Base-by-base conservation (phyloP, 2,329 filamentous ascomycete species). In the Aspergillus sergii region DNA sequence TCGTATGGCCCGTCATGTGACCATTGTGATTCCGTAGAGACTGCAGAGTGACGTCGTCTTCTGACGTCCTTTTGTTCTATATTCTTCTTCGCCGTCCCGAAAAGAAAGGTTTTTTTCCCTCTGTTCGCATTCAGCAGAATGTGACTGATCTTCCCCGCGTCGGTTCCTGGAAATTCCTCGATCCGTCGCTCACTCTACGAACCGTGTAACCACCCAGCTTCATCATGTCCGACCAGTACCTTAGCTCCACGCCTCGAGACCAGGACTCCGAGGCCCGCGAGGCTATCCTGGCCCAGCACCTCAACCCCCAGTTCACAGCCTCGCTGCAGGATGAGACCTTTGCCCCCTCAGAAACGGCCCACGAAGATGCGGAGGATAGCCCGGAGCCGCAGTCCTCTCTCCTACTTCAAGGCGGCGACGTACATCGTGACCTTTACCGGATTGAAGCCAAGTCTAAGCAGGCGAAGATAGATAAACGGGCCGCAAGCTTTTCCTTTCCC, bases 361-460 rank as follows among this genome's bases (percentile, higher is more conserved):
- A 26, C 32, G 11, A 9, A 54, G 30, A 6, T n/a, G 16, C 51
- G 9, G 51, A 55, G 8, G 51, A 55, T 10, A 36, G 26, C 28
- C 75, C 64, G 1, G 69, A 68, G 10, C 70, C 78, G 51, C 86
- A 89, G 64, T 92, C 90, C 1, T 93, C 91, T 0, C 80, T 93
- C 59, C 86, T 83, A 63, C 82, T 93, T 3, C 90, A 91, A 72
- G 91, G 91, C 58, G 91, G 91, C 46, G 91, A 94, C 71, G 89
- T 94, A 26, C 91, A 93, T 73, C 88, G 91, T 39, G 89, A 92
- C 70, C 85, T 94, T 39, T 94, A 91, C 83, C 90, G 87, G 73
- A 88, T 92, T 69, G 87, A 89, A 65, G 87, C 88, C 19, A 82
- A 87, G 45, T 67, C 70, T 7, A 71, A 71, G 41, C 69, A 64